Base-by-base conservation (phyloP, 345 rosid genomes). In the Xanthoceras sorbifolium region DNA sequence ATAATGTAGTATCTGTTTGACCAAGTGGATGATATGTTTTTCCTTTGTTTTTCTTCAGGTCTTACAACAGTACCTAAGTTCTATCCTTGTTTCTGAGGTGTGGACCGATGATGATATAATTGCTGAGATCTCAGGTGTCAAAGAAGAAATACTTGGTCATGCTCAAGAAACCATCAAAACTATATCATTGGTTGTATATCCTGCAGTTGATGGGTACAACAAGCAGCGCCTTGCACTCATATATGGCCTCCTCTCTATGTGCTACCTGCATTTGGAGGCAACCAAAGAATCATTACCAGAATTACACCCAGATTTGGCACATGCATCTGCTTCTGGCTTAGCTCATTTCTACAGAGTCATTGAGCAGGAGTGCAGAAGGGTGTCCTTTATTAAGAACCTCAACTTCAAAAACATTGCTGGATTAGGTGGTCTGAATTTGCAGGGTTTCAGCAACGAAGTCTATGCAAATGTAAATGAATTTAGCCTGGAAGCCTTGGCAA, bases 81-180 rank as follows among this genome's bases (percentile, higher is more conserved):
- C 92, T 73, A 82, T 91, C 72, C 91, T 96, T 67, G 80, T 86
- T 83, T 94, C 97, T 75, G 94, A 87, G 71, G 80, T 87, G 64
- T 96, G 97, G 98, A 82, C 90, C 54, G 85, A 90, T 78, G 97
- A 91, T 76, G 98, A 94, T 67, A 87, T 96, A 65, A 80, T 80
- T 67, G 86, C 89, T 76, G 97, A 91, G 84, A 89, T 92, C 72
- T 84, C 87, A 69, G 90, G 86, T 76, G 82, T 90, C 67, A 89
- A 81, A 81, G 89, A 76, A 82, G 94, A 92, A 74, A 84, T 93
- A 79, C 76, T 90, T 76, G 74, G 82, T 77, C 83, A 63, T 86
- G 91, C 91, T 82, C 75, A 79, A 71, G 92, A 87, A 83, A 88
- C 95, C 68, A 87, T 94, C 80, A 83, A 86, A 78, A 82, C 87